Base-by-base conservation (phyloP, 2,329 filamentous ascomycete species). In the Fusarium drepaniforme region DNA sequence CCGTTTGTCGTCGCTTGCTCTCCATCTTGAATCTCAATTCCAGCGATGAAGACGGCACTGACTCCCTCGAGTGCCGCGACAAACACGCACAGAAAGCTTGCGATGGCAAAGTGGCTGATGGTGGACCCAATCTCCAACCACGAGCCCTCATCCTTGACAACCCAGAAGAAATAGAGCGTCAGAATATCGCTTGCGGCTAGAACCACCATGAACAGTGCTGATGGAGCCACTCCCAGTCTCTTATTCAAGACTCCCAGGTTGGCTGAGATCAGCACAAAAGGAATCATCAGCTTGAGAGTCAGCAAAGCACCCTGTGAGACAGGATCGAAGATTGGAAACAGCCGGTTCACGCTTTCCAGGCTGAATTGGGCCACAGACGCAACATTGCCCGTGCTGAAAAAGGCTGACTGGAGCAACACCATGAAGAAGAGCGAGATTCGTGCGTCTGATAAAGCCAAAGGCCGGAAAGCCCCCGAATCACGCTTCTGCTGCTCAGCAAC, bases 111-210 rank as follows among this genome's bases (percentile, higher is more conserved):
- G 82, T 98, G 96, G 80, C 91, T 97, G 76, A 99, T 99, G 5
- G 95, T 98, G 33, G 95, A 97, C 37, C 97, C 97, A 81, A 99
- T 99, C 81, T 99, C 97, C 70, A 99, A 85, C 97, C 97, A 99
- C 25, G 93, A 97, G 0, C 97, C 97, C 82, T 99, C 97, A 78
- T 99, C 97, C 79, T 93, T 94, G 56, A 99, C 97, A 78, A 98
- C 94, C 91, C 94, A 99, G 85, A 99, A 99, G 86, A 99, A 99
- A 79, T 97, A 94, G 63, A 99, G 88, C 5, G 97, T 98, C 81
- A 98, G 88, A 60, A 98, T 91, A 81, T 99, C 97, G 71, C 93
- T 96, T 62, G 97, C 90, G 1, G 93, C 94, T 91, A 98, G 97
- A 61, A 97, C 95, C 3, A 96, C 86, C 93, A 98, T 98, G 85